Conservation (phyloP, 768 basidiomycete genomes). For the Lactifluus echinatus region DNA sequence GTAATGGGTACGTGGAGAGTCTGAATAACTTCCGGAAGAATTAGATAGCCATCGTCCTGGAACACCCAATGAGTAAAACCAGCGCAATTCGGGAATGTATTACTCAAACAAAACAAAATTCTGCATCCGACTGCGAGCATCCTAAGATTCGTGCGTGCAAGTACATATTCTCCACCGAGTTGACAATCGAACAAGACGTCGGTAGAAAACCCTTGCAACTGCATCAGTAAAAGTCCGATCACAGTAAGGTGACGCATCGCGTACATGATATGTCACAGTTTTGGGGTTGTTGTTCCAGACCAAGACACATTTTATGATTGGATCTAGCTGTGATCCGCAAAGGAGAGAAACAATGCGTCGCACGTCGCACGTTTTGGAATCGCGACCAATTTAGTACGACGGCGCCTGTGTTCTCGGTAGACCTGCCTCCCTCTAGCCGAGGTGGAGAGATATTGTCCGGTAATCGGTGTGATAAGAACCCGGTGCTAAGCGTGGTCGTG, state of each 20-base stretch:
- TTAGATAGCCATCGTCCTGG: conserved; percentile 63
- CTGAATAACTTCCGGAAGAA: conserved; percentile 48
- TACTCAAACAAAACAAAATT: conserved; percentile 58
- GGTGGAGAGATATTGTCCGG: background rate
- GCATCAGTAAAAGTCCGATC: conserved; percentile 29
- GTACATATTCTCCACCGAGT: conserved; percentile 48
- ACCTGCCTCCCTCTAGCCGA: background rate
- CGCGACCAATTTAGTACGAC: conserved; percentile 63
- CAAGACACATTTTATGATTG: conserved; percentile 39
- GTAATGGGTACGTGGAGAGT: conserved; percentile 37
- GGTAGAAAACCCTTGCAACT: conserved; percentile 11
- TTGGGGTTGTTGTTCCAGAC: conserved; percentile 59
- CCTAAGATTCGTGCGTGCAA: conserved; percentile 57
- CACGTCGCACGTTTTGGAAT: conserved; percentile 50
- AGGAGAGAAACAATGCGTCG: conserved; percentile 43
- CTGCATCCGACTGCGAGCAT: conserved; percentile 41
- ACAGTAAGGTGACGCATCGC: conserved; percentile 15
- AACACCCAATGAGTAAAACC: background rate
- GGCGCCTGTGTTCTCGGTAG: conserved; percentile 26
- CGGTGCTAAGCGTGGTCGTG: background rate
- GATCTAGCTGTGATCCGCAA: conserved; percentile 38
- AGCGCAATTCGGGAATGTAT: background rate
- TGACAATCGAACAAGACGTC: conserved; percentile 42
- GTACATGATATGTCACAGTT: conserved; percentile 35
- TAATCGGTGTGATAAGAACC: background rate